These are phyloP conservation scores for Tulasnella sp. DNA, from an alignment of 768 basidiomycete species.

Conservation along the genomic window DNA sequence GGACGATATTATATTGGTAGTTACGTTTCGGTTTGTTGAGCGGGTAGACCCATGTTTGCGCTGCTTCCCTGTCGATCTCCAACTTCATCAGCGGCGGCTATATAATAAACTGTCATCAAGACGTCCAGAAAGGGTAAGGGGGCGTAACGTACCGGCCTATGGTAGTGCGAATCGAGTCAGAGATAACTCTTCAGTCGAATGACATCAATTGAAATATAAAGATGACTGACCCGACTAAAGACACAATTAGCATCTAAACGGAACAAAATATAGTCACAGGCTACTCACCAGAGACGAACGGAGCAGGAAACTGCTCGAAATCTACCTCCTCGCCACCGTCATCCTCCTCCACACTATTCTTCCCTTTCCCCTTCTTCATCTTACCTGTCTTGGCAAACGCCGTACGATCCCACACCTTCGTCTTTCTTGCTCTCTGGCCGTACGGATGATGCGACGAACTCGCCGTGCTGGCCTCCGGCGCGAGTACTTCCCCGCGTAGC, in stretches of 20 bases:
- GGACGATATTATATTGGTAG: slow-evolving; percentile 91
- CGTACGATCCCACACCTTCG: slow-evolving; percentile 85
- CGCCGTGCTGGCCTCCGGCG: background rate
- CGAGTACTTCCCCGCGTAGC: slow-evolving; percentile 7
- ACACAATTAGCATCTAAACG: background rate
- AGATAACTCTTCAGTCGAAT: background rate
- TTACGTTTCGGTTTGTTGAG: slow-evolving; percentile 76
- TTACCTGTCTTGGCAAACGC: slow-evolving; percentile 71
- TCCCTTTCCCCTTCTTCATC: slow-evolving; percentile 37
- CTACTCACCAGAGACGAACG: slow-evolving; percentile 52
- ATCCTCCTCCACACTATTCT: slow-evolving; percentile 31
- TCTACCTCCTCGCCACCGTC: slow-evolving; percentile 50
- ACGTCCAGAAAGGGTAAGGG: background rate
- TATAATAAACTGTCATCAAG: slow-evolving; percentile 14
- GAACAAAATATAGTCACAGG: no score
- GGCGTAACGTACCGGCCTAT: slow-evolving; percentile 16
- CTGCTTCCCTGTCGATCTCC: slow-evolving; percentile 59
- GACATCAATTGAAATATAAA: background rate
- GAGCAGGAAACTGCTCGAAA: slow-evolving; percentile 77
- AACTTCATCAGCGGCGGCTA: slow-evolving; percentile 52
- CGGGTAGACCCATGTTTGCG: slow-evolving; percentile 84
- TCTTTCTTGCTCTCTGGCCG: slow-evolving; percentile 47
- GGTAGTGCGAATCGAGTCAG: background rate
- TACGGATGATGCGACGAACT: slow-evolving; percentile 24
- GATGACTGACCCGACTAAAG: slow-evolving; percentile 3